Base-by-base conservation (phyloP, 352 stramenopile species). In the Globisporangium echinulatum region DNA sequence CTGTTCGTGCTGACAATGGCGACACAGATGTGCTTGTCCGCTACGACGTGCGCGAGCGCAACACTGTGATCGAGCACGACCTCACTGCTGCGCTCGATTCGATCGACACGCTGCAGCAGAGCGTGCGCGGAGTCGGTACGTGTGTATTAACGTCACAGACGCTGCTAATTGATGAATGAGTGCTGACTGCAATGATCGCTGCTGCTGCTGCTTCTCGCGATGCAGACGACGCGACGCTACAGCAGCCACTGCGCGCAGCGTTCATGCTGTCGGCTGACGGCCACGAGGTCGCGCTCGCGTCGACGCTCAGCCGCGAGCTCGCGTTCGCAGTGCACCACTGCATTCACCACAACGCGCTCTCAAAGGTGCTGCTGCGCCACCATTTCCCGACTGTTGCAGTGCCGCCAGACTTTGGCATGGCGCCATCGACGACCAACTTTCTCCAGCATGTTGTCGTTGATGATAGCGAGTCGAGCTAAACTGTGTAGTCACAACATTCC, bases 301-400 rank as follows among this genome's bases (percentile, higher is more conserved):
- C 81, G 54, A 91, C 81, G 1, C 72, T 92, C 15, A 80, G 70
- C 48, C 81, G 85, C 38, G 85, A 94, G 56, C 49, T 94, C 43
- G 81, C 79, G n/a, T 94, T 94, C 52, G 83, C 82, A 0, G 82
- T 90, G 54, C 85, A 94, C 64, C 85, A 94, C 63, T 88, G 72
- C 60, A 94, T 94, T 65, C 85, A 94, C 70, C 85, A 94, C 69
- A 92, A 92, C 63, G 82, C 83, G 54, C 58, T 92, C 54, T 81
- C 87, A 47, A 88, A 90, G 62, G 69, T 91, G 49, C 63, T 94
- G 54, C 63, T 92, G 55, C 69, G 68, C 14, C 71, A 84, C 52
- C 76, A 92, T 56, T 93, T 91, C 53, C 82, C 83, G 4, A 42
- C 70, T 8, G 54, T 81, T 7, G 43, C 1, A 2, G 46, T 92